Percentiles rank a stretch among this genome's conserved stretches.
Conservation (phyloP, 208 protist species). For the Trypanosoma melophagium region DNA sequence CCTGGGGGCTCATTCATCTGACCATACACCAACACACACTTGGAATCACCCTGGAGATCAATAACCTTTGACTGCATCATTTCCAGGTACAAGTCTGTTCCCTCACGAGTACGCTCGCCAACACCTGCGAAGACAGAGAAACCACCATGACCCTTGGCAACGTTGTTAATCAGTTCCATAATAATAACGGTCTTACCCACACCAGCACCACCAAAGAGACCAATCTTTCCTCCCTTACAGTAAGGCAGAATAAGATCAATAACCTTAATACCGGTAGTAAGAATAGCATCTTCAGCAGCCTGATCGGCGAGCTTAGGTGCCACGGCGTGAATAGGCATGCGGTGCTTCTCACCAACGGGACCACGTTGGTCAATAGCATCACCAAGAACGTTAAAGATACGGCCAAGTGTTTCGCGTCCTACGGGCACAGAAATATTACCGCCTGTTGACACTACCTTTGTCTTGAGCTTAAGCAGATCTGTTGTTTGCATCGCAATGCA, state of each 20-base stretch:
- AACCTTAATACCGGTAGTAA: constrained; percentile 98
- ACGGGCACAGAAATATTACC: constrained; percentile 96
- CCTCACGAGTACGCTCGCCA: constrained; percentile 98
- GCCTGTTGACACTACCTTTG: constrained; percentile 93
- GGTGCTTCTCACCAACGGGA: constrained; percentile 89
- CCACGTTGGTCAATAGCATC: constrained; percentile 98
- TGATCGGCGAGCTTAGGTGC: constrained; percentile 94
- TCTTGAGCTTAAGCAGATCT: constrained; percentile 96
- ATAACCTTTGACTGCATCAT: constrained; percentile 97
- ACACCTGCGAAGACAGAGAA: constrained; percentile 99
- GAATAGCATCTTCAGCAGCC: constrained; percentile 91
- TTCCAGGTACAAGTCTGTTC: constrained; percentile 98
- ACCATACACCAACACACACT: constrained; percentile 98
- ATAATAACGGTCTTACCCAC: constrained; percentile 99
- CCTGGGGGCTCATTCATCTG: constrained; percentile 99
- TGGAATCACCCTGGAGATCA: constrained; percentile 93
- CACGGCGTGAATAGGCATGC: constrained; percentile 93
- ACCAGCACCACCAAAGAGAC: constrained; percentile 98
- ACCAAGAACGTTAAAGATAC: constrained; percentile 99
- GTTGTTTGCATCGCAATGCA: constrained; percentile 98
- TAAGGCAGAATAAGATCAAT: constrained; percentile 98
- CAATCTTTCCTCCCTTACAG: constrained; percentile 99
- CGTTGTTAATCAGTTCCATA: constrained; percentile 99
- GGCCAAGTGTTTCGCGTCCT: constrained; percentile 93
- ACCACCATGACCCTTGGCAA: constrained; percentile 98